Evolutionary conservation across 2,329 filamentous ascomycete species (phyloP), one percentile per base, ranked within the genome.

Genomic region (Alternaria dauci): DNA sequence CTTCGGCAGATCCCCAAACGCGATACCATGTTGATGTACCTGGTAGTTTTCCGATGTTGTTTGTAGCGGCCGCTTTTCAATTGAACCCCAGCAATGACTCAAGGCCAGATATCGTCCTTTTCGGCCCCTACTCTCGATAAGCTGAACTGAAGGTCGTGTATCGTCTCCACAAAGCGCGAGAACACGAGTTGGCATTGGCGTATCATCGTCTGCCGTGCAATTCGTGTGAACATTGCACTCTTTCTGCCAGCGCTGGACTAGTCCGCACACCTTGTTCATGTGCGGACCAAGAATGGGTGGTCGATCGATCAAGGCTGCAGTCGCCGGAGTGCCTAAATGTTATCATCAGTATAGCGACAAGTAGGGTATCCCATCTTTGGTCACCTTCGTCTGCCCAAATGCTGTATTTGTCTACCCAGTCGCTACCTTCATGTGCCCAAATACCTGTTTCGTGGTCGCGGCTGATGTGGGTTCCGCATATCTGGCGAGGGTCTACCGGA

Each of bases 201-300:
- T 5, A 0, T 28, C 8, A 3, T n/a, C 2, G 0, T 44, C 23
- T 2, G 4, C 1, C 1, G 0, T 2, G 28, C 28, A 30, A 9
- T 1, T 0, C 0, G 2, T 9, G 0, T 30, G 28, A 30, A 0
- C 0, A 9, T 9, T 1, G 8, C 28, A 30, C 9, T 9, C 3
- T 9, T 8, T 28, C 5, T 9, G 28, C 28, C 28, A 30, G 11
- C 11, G 8, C 8, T 11, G 28, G 28, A 11, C 4, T 0, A 30
- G 8, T 8, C 11, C 28, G 8, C 28, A 9, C 11, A 30, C 8
- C 2, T 30, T 8, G 2, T 30, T 8, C 8, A 30, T 30, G 1
- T 8, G 4, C 3, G 14, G 12, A 0, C 1, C 14, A 16, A 12
- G 0, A 5, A 16, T 0, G 12, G 12, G 28, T 11, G 28, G 28